phyloP scores from a whole-genome alignment of 441 rosid species.

The Adansonia grandidieri region DNA sequence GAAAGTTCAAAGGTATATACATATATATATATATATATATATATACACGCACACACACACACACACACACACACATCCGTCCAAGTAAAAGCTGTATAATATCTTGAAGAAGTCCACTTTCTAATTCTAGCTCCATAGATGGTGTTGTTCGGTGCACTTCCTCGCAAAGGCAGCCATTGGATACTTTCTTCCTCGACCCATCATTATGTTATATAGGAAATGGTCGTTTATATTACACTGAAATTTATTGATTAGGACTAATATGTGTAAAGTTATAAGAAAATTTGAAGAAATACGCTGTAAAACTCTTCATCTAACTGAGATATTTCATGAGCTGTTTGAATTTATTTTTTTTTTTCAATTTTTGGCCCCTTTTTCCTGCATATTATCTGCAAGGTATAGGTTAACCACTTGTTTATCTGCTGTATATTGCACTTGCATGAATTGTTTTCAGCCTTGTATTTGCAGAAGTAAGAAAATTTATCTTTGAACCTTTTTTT shows the following conservation, averaged over 20 bases:
- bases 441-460: neutral
- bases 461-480: neutral
- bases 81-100: neutral
- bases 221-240: neutral
- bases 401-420: neutral
- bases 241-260: slow-evolving; percentile 18
- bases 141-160: neutral
- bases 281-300: neutral
- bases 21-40: too few species aligned
- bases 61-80: neutral
- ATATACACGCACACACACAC: too few species aligned
- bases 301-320: neutral
- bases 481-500: neutral
- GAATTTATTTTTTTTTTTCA: neutral
- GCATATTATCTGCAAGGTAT: neutral
- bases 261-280: neutral
- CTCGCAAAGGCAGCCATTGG: neutral
- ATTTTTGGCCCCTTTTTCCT: neutral
- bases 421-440: neutral
- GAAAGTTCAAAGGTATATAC: neutral
- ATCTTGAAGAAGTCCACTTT: neutral
- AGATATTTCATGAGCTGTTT: neutral
- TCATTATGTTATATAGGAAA: neutral
- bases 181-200: neutral
- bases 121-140: slow-evolving; percentile 5